Percentiles rank a stretch among this genome's conserved stretches.
phyloP scores from a whole-genome alignment of 2,329 filamentous ascomycete genomes.

The Xylaria sp. region DNA sequence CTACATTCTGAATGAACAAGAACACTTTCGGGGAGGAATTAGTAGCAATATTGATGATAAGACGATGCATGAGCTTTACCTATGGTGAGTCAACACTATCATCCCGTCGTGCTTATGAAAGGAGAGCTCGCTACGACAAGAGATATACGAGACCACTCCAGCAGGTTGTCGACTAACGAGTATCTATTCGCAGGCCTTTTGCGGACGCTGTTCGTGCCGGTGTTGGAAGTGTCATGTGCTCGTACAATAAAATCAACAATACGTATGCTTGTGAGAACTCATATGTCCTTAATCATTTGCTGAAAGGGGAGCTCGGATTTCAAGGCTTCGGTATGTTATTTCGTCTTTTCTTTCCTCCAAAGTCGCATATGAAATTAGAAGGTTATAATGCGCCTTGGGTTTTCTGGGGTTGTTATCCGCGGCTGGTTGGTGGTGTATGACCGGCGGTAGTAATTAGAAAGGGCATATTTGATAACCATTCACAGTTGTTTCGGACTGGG shows the following conservation, averaged over 20 bases:
- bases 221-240: slow-evolving; percentile 67
- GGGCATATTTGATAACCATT: neutral
- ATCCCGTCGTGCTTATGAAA: neutral
- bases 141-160: neutral
- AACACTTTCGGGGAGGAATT: slow-evolving; percentile 36
- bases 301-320: slow-evolving; percentile 81
- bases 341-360: neutral
- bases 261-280: slow-evolving; percentile 81
- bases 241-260: slow-evolving; percentile 79
- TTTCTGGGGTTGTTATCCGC: too few species aligned
- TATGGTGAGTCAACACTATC: slow-evolving; percentile 53
- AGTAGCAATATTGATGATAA: slow-evolving; percentile 69
- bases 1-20: slow-evolving; percentile 71
- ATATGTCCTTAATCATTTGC: slow-evolving; percentile 71
- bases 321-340: slow-evolving; percentile 68
- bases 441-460: neutral
- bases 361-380: neutral
- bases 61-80: slow-evolving; percentile 75
- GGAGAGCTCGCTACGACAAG: too few species aligned
- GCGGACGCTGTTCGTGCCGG: slow-evolving; percentile 72
- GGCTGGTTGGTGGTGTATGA: too few species aligned
- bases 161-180: neutral
- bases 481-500: slow-evolving; percentile 70
- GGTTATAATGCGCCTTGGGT: neutral
- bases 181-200: slow-evolving; percentile 61